A percentile compares a stretch with the other conserved stretches of the same genome.
Evolutionary conservation across 31 red algal genomes (phyloP).

Genomic region (Asparagopsis taxiformis): DNA sequence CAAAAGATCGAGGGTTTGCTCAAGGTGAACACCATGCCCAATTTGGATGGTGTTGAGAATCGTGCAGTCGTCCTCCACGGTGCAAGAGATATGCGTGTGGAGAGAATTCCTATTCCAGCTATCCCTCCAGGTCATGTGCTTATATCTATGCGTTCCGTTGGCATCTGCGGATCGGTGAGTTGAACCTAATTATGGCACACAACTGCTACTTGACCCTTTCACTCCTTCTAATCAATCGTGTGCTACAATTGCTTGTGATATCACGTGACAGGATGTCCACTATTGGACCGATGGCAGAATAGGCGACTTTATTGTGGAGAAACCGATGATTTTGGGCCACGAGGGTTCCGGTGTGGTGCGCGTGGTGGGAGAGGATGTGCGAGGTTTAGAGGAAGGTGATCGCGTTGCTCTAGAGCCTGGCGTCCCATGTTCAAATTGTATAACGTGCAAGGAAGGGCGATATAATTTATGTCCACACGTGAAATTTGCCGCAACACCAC

Average conservation of each 20-base stretch:
- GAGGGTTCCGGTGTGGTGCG: constrained; percentile 79
- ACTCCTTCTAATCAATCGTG: not conserved
- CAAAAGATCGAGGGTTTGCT: constrained; percentile 51
- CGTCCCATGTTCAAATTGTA: constrained; percentile 67
- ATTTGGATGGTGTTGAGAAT: constrained; percentile 55
- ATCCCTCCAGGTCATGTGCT: constrained; percentile 53
- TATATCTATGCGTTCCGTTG: constrained; percentile 66
- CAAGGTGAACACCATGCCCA: constrained; percentile 19
- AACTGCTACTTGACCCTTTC: not conserved
- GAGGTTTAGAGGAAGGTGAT: constrained; percentile 60
- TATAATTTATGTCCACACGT: constrained; percentile 88
- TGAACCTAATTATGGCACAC: not conserved
- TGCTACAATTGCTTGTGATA: not conserved
- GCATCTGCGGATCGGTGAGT: constrained; percentile 78
- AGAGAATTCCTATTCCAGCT: constrained; percentile 44
- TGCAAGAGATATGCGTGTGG: constrained; percentile 61
- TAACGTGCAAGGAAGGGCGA: constrained; percentile 56
- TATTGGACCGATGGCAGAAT: constrained; percentile 84
- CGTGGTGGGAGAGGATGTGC: constrained; percentile 62
- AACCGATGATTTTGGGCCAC: constrained; percentile 90
- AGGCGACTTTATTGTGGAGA: constrained; percentile 71
- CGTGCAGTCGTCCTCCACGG: constrained; percentile 68
- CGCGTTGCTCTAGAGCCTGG: constrained; percentile 92
- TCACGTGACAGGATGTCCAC: constrained; percentile 68
- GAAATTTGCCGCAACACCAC: constrained; percentile 90